These are phyloP conservation scores for Epichloe glyceriae DNA, from an alignment of 2,329 filamentous ascomycete genomes.

Conservation along the genomic window DNA sequence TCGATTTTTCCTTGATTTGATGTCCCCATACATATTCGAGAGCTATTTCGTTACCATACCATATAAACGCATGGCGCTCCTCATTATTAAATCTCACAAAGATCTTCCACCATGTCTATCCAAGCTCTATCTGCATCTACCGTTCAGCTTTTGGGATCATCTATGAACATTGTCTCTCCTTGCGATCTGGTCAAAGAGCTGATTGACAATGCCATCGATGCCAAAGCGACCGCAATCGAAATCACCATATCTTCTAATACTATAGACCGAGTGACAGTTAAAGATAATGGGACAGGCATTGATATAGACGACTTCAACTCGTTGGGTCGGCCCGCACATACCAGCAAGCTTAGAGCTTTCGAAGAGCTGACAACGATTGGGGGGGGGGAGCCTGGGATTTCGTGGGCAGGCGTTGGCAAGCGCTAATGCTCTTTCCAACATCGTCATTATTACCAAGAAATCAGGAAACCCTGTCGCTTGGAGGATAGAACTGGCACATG, in stretches of 20 bases:
- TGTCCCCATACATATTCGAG: not conserved
- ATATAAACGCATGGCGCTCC: not conserved
- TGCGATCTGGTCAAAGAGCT: conserved; percentile 60
- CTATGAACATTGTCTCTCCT: conserved; percentile 46
- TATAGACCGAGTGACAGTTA: conserved; percentile 55
- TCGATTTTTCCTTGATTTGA: not conserved
- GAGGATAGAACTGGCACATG: conserved; percentile 28
- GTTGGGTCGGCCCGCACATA: conserved; percentile 55
- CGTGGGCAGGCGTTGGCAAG: conserved; percentile 62
- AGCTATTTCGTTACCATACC: not conserved
- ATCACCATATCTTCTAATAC: conserved; percentile 52
- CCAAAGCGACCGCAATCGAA: conserved; percentile 52
- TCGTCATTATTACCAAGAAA: conserved; percentile 52
- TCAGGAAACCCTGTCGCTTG: conserved; percentile 46
- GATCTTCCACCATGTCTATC: conserved; percentile 31
- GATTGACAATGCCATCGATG: conserved; percentile 65
- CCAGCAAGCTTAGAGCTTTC: conserved; percentile 58
- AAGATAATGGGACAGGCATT: conserved; percentile 65
- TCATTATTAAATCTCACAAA: not conserved
- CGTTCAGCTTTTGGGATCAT: conserved; percentile 45
- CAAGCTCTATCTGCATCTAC: conserved; percentile 33
- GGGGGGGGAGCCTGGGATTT: conserved; percentile 55
- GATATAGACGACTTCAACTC: conserved; percentile 43
- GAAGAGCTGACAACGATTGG: conserved; percentile 47
- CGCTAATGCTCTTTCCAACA: conserved; percentile 43